These are phyloP conservation scores for Trametes sp. DNA, from an alignment of 1,284 basidiomycete species.

Conservation along the genomic window DNA sequence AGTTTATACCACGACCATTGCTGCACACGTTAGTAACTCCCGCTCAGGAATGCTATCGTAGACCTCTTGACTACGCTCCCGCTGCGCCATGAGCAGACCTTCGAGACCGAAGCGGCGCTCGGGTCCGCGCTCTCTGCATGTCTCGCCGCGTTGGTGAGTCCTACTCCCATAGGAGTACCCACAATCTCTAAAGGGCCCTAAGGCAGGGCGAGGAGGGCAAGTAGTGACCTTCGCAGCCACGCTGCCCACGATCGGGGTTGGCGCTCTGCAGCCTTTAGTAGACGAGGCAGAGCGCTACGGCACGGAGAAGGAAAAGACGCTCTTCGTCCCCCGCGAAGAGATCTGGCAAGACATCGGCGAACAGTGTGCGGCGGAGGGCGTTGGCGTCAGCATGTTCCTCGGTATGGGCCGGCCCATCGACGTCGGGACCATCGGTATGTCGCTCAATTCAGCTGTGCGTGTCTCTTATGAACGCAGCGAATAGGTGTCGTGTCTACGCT, in stretches of 20 bases:
- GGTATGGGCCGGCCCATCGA: conserved; percentile 88
- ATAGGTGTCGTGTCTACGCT: conserved; percentile 71
- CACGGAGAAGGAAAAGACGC: conserved; percentile 87
- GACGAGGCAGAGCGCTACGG: conserved; percentile 84
- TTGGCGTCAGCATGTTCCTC: conserved; percentile 92
- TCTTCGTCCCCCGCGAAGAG: conserved; percentile 81
- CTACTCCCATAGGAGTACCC: too few relatives aligned
- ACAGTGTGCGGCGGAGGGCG: conserved; percentile 88
- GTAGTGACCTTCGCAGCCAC: conserved; percentile 84
- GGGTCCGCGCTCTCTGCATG: conserved; percentile 83
- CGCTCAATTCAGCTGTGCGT: not conserved
- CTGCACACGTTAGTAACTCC: conserved; percentile 13
- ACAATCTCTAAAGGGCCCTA: not conserved
- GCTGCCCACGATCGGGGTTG: conserved; percentile 83
- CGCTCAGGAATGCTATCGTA: conserved; percentile 62
- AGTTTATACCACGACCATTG: conserved; percentile 29
- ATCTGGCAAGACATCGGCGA: conserved; percentile 88
- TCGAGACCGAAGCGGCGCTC: conserved; percentile 68
- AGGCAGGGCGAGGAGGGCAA: conserved; percentile 88
- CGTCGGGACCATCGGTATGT: conserved; percentile 84
- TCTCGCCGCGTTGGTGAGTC: conserved; percentile 75
- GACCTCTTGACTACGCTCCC: conserved; percentile 74
- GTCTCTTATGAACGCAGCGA: not conserved
- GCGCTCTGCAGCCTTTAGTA: conserved; percentile 61
- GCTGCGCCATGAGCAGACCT: conserved; percentile 63